Evolutionary conservation across 2,329 filamentous ascomycete species (phyloP), one percentile per base, ranked within the genome.

Genomic region (Magnaporthiopsis rhizophila): DNA sequence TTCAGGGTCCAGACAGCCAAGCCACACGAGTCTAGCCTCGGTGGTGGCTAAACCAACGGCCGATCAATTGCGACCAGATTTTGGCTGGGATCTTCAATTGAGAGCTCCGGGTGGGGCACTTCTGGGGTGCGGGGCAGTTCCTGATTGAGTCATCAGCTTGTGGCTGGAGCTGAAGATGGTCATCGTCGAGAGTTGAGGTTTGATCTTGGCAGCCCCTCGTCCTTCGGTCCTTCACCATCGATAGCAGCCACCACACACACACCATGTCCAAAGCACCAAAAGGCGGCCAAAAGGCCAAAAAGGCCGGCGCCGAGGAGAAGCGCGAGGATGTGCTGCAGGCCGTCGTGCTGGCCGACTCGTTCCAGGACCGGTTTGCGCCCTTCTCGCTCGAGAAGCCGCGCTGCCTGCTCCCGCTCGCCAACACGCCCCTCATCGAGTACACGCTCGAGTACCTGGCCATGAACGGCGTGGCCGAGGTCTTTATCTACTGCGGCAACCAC

Each of bases 371-470:
- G 75, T 99, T 96, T 78, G 86, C 84, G 70, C 95, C 95, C 0
- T 95, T 98, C 73, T 94, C 92, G 0, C 79, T 96, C 65, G 91
- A 97, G 74, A 90, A 86, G 69, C 95, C 95, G 73, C 86, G 96
- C 91, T 98, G 95, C 80, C 88, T 99, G 38, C 83, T 99, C 8
- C 92, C 94, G 13, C 83, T 99, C 66, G 95, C 92, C 66, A 98
- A 98, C 75, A 93, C 89, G 1, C 94, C 95, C 50, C 82, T 99
- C 67, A 96, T 99, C 78, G 95, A 99, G 76, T 98, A 99, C 75
- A 98, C 94, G 4, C 87, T 98, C 71, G 93, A 98, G 73, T 98
- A 97, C 72, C 87, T 99, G 0, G 92, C 92, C 68, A 94, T 94
- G 83, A 92, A 95, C 65, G 92, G 93, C 65, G 92, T 98, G n/a